Percentiles rank a stretch among this genome's conserved stretches.
phyloP scores from a whole-genome alignment of 352 stramenopile species.

The Phytophthora cryptogea region DNA sequence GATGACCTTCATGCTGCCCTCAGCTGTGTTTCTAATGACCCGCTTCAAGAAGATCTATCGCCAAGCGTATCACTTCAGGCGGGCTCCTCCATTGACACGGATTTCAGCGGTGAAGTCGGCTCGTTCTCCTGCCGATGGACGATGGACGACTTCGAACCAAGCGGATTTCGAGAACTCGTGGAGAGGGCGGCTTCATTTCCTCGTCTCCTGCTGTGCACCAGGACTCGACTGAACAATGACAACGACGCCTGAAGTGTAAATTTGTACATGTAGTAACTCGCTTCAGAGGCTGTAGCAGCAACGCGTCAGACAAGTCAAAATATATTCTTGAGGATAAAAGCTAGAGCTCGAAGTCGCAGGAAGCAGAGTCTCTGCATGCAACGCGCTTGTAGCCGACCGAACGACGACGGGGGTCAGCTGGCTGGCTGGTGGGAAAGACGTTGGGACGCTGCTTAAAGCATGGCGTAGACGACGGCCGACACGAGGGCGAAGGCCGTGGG shows the following conservation, averaged over 20 bases:
- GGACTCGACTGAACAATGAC: conserved; percentile 7
- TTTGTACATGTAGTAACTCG: no score
- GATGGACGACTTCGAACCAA: conserved; percentile 8
- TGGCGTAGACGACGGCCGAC: conserved; percentile 34
- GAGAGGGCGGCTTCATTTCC: conserved; percentile 2
- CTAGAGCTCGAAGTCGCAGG: conserved; percentile 10
- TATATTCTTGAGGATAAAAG: conserved; percentile 26
- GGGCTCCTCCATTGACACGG: no score
- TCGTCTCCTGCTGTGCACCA: conserved; percentile 4
- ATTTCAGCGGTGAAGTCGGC: no score
- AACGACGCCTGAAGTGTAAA: background rate
- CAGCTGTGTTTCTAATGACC: no score
- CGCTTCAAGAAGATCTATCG: no score
- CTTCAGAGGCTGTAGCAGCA: no score
- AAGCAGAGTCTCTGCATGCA: conserved; percentile 1
- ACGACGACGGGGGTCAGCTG: conserved; percentile 1
- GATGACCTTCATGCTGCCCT: no score
- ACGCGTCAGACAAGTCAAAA: conserved; percentile 23
- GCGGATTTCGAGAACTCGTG: conserved; percentile 10
- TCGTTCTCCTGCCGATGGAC: no score
- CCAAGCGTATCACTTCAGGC: no score
- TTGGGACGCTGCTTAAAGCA: conserved; percentile 40
- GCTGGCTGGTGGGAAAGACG: conserved; percentile 4
- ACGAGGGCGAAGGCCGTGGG: conserved; percentile 34
- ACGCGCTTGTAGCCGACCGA: conserved; percentile 4